Percentiles rank a stretch among this genome's conserved stretches.
These are phyloP conservation scores for Alternaria sp. DNA, from an alignment of 2,329 filamentous ascomycete species.

Conservation along the genomic window DNA sequence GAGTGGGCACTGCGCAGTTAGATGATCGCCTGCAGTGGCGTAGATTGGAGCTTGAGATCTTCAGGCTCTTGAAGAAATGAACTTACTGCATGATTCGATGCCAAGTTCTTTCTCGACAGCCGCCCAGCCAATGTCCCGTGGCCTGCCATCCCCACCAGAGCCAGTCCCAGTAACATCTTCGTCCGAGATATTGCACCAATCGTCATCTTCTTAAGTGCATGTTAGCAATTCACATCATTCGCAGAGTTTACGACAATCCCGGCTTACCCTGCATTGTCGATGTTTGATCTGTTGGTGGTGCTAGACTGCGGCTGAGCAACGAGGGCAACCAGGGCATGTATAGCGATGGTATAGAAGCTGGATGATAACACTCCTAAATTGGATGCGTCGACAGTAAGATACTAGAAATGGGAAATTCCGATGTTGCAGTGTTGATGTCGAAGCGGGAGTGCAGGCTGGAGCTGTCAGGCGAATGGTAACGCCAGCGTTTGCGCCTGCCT, in stretches of 20 bases:
- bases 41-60: not conserved
- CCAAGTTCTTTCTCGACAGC: constrained; percentile 11
- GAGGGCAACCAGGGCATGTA: not conserved
- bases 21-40: not conserved
- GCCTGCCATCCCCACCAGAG: not conserved
- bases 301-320: not conserved
- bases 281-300: not conserved
- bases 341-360: not conserved
- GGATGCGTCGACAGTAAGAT: not conserved
- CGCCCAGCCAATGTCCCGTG: no score
- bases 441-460: not conserved
- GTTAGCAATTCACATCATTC: not conserved
- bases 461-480: not conserved
- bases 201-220: constrained; percentile 16
- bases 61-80: no score
- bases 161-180: not conserved
- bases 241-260: no score
- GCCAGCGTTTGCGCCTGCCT: constrained; percentile 13
- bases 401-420: not conserved
- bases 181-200: constrained; percentile 21
- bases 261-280: constrained; percentile 6
- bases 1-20: constrained; percentile 33
- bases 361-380: not conserved
- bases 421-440: not conserved
- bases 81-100: constrained; percentile 30